A percentile compares a stretch with the other conserved stretches of the same genome.
Evolutionary conservation across 805 yeast genomes (phyloP).

Genomic region (Ogataea neopini): DNA sequence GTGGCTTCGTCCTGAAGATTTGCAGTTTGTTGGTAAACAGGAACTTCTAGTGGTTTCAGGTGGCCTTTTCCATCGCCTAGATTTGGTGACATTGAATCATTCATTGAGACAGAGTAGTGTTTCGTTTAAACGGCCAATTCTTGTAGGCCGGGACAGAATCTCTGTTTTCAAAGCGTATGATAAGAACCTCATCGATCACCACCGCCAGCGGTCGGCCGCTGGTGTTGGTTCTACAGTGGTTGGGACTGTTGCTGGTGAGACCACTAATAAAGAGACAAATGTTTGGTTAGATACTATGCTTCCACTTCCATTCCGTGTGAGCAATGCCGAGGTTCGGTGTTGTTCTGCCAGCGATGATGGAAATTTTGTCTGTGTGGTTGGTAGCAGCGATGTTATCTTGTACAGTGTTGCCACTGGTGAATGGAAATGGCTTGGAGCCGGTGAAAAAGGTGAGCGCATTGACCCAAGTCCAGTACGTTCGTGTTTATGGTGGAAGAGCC

Average conservation of each 20-base stretch:
- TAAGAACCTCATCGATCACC: constrained; percentile 39
- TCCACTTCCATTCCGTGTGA: constrained; percentile 46
- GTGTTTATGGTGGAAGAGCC: constrained; percentile 40
- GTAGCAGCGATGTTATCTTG: constrained; percentile 46
- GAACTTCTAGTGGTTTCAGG: constrained; percentile 35
- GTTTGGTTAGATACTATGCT: constrained; percentile 49
- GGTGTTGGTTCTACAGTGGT: background rate
- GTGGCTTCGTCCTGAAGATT: constrained; percentile 19
- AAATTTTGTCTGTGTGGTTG: constrained; percentile 49
- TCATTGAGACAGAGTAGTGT: constrained; percentile 26
- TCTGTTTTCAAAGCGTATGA: constrained; percentile 49
- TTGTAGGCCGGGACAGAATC: constrained; percentile 41
- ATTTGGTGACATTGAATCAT: constrained; percentile 28
- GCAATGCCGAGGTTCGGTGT: constrained; percentile 44
- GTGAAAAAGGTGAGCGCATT: constrained; percentile 30
- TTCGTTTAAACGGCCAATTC: constrained; percentile 40
- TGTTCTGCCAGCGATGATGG: constrained; percentile 50
- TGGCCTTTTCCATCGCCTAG: constrained; percentile 33
- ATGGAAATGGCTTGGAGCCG: constrained; percentile 47
- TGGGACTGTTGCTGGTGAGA: constrained; percentile 19
- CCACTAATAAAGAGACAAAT: constrained; percentile 39
- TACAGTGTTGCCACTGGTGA: constrained; percentile 41
- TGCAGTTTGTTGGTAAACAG: constrained; percentile 32
- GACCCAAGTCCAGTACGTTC: constrained; percentile 34
- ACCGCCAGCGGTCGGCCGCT: constrained; percentile 23